Base-by-base conservation (phyloP, 768 basidiomycete genomes). In the Multifurca ochricompacta region DNA sequence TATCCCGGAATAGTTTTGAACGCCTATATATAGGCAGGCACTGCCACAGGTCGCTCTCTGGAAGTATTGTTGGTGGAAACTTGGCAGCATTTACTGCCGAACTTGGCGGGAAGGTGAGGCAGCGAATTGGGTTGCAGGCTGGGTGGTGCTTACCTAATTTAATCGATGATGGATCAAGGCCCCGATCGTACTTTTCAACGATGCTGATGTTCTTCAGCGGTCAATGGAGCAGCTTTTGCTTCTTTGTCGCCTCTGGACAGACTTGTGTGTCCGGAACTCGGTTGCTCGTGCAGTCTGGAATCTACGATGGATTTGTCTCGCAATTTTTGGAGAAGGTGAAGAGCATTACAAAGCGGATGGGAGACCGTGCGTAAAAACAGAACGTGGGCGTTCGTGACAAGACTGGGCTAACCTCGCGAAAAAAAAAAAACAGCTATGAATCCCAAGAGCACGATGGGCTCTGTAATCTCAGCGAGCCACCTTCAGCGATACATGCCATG, bases 241-340 rank as follows among this genome's bases (percentile, higher is more conserved):
- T 80, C 85, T 1, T 93, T 92, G 73, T 93, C 46, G 91, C 91
- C 1, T 89, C 87, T 21, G 91, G 91, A 3, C 91, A 93, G 70
- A 91, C 90, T 8, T 91, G 90, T 55, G 85, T 92, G n/a, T 91
- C 90, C 2, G 90, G 88, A n/a, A 83, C 88, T 11, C 79, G 90
- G n/a, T 72, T 92, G 18, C 73, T 91, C 4, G 69, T 92, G 6
- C 88, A 91, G 53, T 77, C 81, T 39, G 65, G 68, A 8, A 74
- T 91, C 42, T 90, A 88, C 59, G 77, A 87, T 41, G 67, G 68
- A 3, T 91, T 92, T 67, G 74, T 90, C 72, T 62, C 66, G 6
- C 65, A 64, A 16, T 82, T 91, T 66, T 62, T 87, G 10, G 68
- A 74, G 49, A 91, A 91, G 64, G 74, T 80, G 1, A 68, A 74